phyloP scores from a whole-genome alignment of 2,329 filamentous ascomycete genomes.

The Pseudogymnoascus destructans region DNA sequence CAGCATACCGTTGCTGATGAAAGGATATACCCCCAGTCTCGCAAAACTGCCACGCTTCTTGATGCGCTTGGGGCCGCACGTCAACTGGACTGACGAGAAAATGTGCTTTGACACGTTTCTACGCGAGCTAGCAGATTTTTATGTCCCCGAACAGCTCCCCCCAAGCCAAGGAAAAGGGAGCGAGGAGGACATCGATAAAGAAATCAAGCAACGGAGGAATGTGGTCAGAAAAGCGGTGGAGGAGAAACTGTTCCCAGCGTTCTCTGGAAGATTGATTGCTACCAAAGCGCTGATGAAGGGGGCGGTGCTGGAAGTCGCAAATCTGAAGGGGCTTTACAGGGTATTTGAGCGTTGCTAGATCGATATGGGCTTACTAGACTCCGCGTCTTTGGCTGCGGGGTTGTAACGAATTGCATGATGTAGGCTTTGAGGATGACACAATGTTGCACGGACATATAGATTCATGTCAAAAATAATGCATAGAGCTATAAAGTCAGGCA shows the following conservation, averaged over 20 bases:
- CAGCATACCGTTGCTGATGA: slow-evolving; percentile 71
- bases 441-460: not conserved
- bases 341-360: slow-evolving; percentile 85
- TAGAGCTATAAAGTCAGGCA: slow-evolving; percentile 6
- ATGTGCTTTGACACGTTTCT: slow-evolving; percentile 75
- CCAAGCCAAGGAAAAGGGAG: slow-evolving; percentile 29
- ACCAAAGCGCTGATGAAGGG: slow-evolving; percentile 65
- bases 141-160: slow-evolving; percentile 76
- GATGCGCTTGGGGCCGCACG: slow-evolving; percentile 72
- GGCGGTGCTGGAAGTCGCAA: slow-evolving; percentile 71
- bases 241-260: slow-evolving; percentile 78
- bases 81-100: slow-evolving; percentile 77
- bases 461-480: not conserved
- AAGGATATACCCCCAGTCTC: slow-evolving; percentile 75
- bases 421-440: not conserved
- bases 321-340: slow-evolving; percentile 81
- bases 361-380: not conserved
- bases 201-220: slow-evolving; percentile 43
- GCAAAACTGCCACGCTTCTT: slow-evolving; percentile 83
- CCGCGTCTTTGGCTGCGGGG: not conserved
- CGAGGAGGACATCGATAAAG: slow-evolving; percentile 34
- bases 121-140: slow-evolving; percentile 77
- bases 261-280: slow-evolving; percentile 69
- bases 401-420: not conserved
- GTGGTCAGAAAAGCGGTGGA: slow-evolving; percentile 69